phyloP scores from a whole-genome alignment of 257 asterid species.

The Nicotiana knightiana region DNA sequence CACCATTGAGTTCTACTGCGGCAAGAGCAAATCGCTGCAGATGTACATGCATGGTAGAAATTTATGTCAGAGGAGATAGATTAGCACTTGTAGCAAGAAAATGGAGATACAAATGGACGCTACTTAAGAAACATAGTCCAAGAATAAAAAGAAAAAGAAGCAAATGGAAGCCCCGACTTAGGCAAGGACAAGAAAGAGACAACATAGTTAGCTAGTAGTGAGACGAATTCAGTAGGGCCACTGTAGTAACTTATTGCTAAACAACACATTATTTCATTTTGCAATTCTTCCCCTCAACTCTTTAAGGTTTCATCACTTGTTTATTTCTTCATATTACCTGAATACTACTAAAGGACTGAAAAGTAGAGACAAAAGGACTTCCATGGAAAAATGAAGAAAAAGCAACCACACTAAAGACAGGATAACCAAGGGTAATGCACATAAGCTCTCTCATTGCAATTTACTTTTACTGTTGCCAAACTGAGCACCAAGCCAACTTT shows the following conservation, averaged over 20 bases:
- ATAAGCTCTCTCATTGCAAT: not conserved
- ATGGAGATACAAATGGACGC: not conserved
- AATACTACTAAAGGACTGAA: not conserved
- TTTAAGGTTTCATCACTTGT: not conserved
- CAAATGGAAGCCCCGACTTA: not conserved
- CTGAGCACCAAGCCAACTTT: not conserved
- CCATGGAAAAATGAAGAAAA: not conserved
- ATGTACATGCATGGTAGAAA: slow-evolving; percentile 8
- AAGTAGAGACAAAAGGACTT: not conserved
- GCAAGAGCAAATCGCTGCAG: slow-evolving; percentile 70
- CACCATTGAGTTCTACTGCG: slow-evolving; percentile 75
- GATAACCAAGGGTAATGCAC: not conserved
- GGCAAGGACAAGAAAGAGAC: not conserved
- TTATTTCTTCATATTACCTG: not conserved
- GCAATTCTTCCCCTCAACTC: not conserved
- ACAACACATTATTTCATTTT: not conserved
- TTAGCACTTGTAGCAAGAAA: not conserved
- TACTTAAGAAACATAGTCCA: not conserved
- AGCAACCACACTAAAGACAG: not conserved
- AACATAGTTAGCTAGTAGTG: not conserved
- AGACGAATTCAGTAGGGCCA: not conserved
- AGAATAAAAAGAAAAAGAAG: not conserved
- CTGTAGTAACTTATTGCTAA: not conserved
- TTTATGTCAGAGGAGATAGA: slow-evolving; percentile 1
- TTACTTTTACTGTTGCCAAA: not conserved